Conservation (phyloP, 768 basidiomycete species). For the Serendipita indica region DNA sequence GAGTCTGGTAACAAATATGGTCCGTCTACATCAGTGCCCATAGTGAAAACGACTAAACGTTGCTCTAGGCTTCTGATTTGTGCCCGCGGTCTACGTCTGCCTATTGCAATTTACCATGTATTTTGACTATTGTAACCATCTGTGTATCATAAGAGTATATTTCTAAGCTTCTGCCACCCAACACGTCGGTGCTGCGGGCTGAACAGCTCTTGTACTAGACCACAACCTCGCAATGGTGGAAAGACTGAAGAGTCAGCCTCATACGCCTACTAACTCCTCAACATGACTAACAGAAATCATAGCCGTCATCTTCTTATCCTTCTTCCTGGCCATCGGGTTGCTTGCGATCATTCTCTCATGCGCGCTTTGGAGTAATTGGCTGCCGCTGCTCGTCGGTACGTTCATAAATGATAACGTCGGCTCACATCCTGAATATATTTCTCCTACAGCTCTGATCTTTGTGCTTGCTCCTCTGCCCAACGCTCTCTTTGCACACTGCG, state of each 20-base stretch:
- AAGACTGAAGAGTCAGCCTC: background rate
- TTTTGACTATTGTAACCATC: background rate
- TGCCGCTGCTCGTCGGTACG: conserved; percentile 90
- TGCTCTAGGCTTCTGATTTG: background rate
- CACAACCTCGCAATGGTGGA: conserved; percentile 8
- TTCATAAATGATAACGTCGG: conserved; percentile 12
- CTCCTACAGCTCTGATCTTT: conserved; percentile 65
- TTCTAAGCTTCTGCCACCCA: background rate
- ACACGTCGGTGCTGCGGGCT: background rate
- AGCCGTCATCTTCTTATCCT: conserved; percentile 95
- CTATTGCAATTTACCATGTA: background rate
- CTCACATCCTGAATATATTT: conserved; percentile 1
- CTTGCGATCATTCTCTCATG: conserved; percentile 94
- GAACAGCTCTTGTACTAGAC: background rate
- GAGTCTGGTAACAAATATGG: conserved; percentile 90
- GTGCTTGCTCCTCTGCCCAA: conserved; percentile 94
- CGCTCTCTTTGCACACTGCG: conserved; percentile 85
- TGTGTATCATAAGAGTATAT: background rate
- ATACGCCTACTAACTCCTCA: background rate
- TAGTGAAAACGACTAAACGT: background rate
- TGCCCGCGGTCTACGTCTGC: background rate
- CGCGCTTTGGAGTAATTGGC: conserved; percentile 92
- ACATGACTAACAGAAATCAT: background rate
- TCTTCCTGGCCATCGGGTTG: conserved; percentile 96
- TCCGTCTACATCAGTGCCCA: conserved; percentile 6